Conservation (phyloP, 768 basidiomycete species). For the Lactarius pseudohatsudake region DNA sequence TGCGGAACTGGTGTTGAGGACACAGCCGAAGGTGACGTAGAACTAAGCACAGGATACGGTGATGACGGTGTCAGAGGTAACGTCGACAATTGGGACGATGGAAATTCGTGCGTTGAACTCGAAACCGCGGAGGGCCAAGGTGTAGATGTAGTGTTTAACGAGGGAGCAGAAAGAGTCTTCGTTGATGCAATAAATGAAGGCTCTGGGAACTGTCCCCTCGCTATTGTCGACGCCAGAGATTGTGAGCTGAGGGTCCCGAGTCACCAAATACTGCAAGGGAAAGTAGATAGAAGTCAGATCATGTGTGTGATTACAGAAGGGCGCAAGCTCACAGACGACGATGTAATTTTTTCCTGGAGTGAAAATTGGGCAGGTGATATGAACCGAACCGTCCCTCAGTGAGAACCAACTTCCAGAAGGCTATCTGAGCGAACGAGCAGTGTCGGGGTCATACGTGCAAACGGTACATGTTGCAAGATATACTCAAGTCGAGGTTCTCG, state of each 20-base stretch:
- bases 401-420: constrained; percentile 46
- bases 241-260: constrained; percentile 25
- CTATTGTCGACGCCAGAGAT: constrained; percentile 4
- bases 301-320: neutral
- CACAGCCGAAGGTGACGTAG: neutral
- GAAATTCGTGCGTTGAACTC: neutral
- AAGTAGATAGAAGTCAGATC: neutral
- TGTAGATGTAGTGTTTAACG: neutral
- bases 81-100: neutral
- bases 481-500: constrained; percentile 52
- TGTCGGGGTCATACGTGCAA: neutral
- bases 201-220: neutral
- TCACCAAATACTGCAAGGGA: constrained; percentile 19
- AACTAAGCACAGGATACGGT: neutral
- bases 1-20: neutral
- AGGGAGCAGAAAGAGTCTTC: neutral
- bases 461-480: constrained; percentile 27
- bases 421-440: constrained; percentile 34
- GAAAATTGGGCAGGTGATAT: constrained; percentile 43
- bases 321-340: constrained; percentile 43
- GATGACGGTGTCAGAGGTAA: neutral
- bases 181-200: neutral
- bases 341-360: constrained; percentile 43
- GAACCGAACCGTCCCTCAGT: constrained; percentile 40
- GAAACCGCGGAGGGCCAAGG: neutral